A percentile compares a stretch with the other conserved stretches of the same genome.
phyloP scores from a whole-genome alignment of 257 asterid species.

The Solanum dulcamara region DNA sequence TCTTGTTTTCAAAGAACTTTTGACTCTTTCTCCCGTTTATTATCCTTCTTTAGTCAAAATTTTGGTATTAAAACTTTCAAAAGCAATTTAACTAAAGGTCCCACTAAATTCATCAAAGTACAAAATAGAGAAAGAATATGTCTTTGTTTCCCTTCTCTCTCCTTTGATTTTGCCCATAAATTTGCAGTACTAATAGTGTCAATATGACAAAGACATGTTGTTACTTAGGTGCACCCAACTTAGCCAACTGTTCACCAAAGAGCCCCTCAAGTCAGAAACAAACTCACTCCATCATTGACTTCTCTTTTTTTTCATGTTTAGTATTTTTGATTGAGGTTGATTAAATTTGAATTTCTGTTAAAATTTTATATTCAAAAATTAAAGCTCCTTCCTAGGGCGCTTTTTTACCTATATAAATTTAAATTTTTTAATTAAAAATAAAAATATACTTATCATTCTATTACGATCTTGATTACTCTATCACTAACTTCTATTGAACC shows the following conservation, averaged over 20 bases:
- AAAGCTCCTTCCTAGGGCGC: no score
- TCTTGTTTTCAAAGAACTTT: background rate
- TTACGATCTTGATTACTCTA: no score
- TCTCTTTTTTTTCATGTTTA: background rate
- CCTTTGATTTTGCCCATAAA: background rate
- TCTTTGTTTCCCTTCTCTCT: background rate
- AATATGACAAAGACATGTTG: background rate
- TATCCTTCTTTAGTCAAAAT: background rate
- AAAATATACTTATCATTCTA: no score
- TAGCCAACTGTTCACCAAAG: background rate
- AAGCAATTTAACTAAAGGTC: background rate
- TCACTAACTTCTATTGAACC: background rate
- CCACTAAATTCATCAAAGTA: background rate
- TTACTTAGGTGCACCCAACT: constrained; percentile 1
- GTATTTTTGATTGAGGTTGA: no score
- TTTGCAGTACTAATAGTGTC: background rate
- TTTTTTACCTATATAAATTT: no score
- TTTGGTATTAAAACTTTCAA: background rate
- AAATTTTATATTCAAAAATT: no score
- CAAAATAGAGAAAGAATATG: background rate
- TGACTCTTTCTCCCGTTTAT: background rate
- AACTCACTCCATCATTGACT: background rate
- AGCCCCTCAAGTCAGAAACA: background rate
- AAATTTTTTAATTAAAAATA: no score
- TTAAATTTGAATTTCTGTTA: no score